Percentiles rank a stretch among this genome's conserved stretches.
phyloP scores from a whole-genome alignment of 768 basidiomycete species.

The Sporobolomyces pararoseus region DNA sequence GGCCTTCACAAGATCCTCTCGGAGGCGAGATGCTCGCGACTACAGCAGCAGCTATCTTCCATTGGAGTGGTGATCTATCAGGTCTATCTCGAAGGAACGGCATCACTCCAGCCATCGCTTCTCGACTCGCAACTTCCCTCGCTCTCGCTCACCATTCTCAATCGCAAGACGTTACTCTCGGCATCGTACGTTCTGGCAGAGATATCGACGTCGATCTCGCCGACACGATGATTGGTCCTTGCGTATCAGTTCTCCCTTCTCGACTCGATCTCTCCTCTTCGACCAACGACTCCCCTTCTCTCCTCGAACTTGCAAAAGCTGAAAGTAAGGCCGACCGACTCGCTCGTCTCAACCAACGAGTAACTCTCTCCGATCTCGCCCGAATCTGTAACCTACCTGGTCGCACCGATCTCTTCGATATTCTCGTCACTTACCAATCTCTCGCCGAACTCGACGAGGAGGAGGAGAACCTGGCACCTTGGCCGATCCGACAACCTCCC shows the following conservation, averaged over 20 bases:
- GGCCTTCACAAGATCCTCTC: constrained; percentile 24
- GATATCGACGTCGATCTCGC: constrained; percentile 38
- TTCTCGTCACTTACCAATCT: constrained; percentile 41
- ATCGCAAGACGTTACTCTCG: constrained; percentile 21
- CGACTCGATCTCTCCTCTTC: constrained; percentile 17
- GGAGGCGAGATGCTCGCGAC: constrained; percentile 34
- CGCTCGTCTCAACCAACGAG: constrained; percentile 34
- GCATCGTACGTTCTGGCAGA: constrained; percentile 37
- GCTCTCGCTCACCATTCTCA: constrained; percentile 26
- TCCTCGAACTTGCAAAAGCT: constrained; percentile 20
- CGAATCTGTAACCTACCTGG: constrained; percentile 9
- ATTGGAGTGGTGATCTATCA: constrained; percentile 33
- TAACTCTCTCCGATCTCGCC: constrained; percentile 33
- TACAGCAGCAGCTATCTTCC: constrained; percentile 14
- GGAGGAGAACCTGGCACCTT: constrained; percentile 17
- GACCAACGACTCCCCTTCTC: not conserved
- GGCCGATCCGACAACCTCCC: constrained; percentile 40
- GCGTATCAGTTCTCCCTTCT: constrained; percentile 41
- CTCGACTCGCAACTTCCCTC: constrained; percentile 34
- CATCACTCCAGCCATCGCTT: constrained; percentile 40
- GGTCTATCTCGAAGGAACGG: constrained; percentile 20
- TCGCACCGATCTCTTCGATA: constrained; percentile 34
- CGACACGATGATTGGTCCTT: constrained; percentile 39
- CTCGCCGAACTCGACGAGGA: constrained; percentile 30
- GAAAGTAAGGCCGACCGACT: constrained; percentile 29